Percentiles rank a stretch among this genome's conserved stretches.
Conservation (phyloP, 441 rosid genomes). For the Theobroma grandiflorum region DNA sequence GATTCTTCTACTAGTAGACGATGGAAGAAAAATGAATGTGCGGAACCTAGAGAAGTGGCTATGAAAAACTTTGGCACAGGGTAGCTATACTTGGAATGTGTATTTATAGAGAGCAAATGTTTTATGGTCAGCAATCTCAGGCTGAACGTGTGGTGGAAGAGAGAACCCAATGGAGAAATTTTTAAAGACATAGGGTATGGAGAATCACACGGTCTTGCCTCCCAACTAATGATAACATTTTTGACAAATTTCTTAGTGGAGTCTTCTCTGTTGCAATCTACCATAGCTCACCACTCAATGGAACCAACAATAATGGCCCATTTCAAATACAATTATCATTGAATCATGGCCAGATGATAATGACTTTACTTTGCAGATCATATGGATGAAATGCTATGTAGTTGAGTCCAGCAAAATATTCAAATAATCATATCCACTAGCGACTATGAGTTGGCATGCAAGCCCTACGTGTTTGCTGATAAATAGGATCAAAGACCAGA, state of each 20-base stretch:
- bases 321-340: neutral
- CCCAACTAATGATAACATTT: conserved; percentile 4
- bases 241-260: neutral
- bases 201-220: conserved; percentile 24
- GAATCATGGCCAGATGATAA: neutral
- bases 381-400: neutral
- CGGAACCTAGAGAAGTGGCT: neutral
- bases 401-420: conserved; percentile 6
- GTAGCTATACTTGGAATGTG: neutral
- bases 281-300: neutral
- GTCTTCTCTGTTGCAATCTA: neutral
- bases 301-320: neutral
- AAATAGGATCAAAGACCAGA: neutral
- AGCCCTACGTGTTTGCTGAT: conserved; percentile 15
- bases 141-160: conserved; percentile 1
- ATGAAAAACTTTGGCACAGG: neutral
- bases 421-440: neutral
- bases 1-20: neutral
- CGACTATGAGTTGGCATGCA: neutral
- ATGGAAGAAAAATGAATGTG: neutral
- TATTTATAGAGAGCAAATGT: neutral
- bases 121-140: neutral
- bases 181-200: neutral
- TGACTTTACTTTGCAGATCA: conserved; percentile 12
- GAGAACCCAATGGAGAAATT: neutral